phyloP scores from a whole-genome alignment of 2,329 filamentous ascomycete species.

The Ambrosiella cleistominuta region DNA sequence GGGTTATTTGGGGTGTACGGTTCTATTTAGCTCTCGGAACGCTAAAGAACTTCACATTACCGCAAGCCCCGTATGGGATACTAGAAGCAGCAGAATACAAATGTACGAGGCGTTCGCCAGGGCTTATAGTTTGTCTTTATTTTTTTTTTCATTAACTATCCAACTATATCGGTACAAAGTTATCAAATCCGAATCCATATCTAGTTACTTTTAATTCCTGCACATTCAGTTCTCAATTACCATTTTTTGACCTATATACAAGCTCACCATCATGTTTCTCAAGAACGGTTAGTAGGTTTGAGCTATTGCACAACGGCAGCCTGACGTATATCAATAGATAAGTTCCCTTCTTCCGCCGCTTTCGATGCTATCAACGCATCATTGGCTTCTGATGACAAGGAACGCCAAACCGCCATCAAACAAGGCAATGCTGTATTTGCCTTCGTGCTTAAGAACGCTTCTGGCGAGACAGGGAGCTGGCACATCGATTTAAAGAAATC shows the following conservation, averaged over 20 bases:
- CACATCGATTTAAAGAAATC: constrained; percentile 89
- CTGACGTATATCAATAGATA: constrained; percentile 30
- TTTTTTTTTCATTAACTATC: too few species aligned
- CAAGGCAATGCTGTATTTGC: constrained; percentile 74
- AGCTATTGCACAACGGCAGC: not conserved
- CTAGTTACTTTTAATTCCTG: too few species aligned
- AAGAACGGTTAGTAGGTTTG: constrained; percentile 7
- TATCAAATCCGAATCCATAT: not conserved
- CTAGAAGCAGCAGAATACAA: not conserved
- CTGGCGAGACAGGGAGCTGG: constrained; percentile 70
- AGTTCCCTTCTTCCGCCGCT: constrained; percentile 76
- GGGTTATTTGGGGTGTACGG: not conserved
- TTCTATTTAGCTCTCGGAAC: not conserved
- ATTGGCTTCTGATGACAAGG: constrained; percentile 49
- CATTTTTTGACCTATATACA: not conserved
- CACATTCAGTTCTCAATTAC: not conserved
- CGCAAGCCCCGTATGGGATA: not conserved
- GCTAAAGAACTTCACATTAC: not conserved
- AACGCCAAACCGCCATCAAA: constrained; percentile 77
- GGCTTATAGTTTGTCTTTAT: too few species aligned
- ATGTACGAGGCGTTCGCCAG: not conserved
- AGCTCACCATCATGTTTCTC: constrained; percentile 5
- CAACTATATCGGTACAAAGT: not conserved
- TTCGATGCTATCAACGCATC: constrained; percentile 74
- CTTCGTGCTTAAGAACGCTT: constrained; percentile 80